phyloP scores from a whole-genome alignment of 2,329 filamentous ascomycete genomes.

The Catunica adiposa region DNA sequence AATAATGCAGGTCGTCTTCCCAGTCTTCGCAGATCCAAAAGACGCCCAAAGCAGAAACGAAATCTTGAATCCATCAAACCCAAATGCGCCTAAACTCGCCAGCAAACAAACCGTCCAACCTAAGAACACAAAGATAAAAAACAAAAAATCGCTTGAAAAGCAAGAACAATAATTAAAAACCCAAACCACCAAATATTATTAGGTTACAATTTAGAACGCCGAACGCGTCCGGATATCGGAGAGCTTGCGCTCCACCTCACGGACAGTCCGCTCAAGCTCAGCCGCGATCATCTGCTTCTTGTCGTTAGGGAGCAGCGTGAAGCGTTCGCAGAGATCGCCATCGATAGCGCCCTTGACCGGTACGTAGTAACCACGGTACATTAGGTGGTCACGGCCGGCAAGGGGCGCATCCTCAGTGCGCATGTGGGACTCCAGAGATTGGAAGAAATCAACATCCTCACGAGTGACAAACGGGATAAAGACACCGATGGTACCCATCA shows the following conservation, averaged over 20 bases:
- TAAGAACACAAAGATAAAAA: background rate
- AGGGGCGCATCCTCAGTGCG: constrained; percentile 73
- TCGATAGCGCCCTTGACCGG: constrained; percentile 95
- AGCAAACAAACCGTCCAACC: constrained; percentile 9
- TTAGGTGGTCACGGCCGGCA: constrained; percentile 83
- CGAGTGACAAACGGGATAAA: constrained; percentile 81
- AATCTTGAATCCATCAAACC: constrained; percentile 7
- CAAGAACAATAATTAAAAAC: background rate
- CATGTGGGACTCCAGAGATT: constrained; percentile 77
- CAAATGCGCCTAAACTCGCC: constrained; percentile 10
- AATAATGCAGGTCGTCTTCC: background rate
- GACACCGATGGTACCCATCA: constrained; percentile 88
- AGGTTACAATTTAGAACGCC: constrained; percentile 30
- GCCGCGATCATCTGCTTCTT: constrained; percentile 91
- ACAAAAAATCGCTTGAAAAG: constrained; percentile 3
- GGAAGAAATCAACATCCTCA: constrained; percentile 96
- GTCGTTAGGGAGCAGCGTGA: constrained; percentile 64
- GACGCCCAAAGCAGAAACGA: constrained; percentile 1
- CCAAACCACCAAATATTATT: constrained; percentile 17
- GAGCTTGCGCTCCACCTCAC: constrained; percentile 93
- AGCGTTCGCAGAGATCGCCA: constrained; percentile 89
- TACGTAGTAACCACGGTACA: constrained; percentile 89
- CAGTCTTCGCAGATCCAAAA: background rate
- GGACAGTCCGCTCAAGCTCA: constrained; percentile 75
- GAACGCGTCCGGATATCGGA: constrained; percentile 47